Base-by-base conservation (phyloP, 352 stramenopile genomes). In the Phytophthora hibernalis region DNA sequence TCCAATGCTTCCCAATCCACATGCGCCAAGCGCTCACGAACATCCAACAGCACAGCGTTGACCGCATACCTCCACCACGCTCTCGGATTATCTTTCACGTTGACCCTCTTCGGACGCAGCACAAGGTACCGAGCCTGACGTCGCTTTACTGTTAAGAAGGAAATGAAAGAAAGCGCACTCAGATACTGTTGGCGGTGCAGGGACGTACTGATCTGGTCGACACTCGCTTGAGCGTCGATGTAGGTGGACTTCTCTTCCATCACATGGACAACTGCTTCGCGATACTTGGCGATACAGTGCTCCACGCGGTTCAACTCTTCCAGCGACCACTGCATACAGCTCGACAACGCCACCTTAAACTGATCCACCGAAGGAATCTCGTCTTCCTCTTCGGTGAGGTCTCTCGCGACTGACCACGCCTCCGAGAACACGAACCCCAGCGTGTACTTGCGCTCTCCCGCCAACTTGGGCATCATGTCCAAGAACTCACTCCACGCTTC, bases 161-260 rank as follows among this genome's bases (percentile, higher is more conserved):
- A 96, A 28, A 88, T 68, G 20, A 94, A 76, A 11, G 83, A 89
- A 12, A 96, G 65, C 16, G 77, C 80, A 56, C 84, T 92, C 11
- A 92, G 58, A 47, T 96, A 96, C 51, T 96, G 87, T 33, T 83
- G 68, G 30, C 85, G 79, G 26, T 80, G 61, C 35, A 93, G 61
- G 3, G 75, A 78, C n/a, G 90, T 76, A 20, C 65, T 81, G 38
- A 96, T 91, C 38, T 91, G 74, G 53, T 96, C 87, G 10, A 96
- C 78, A n/a, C 35, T 78, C 6, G 85, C 84, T 43, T 80, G 79
- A 1, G 83, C 85, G 43, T 93, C 84, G 54, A 96, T 87, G 61
- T 93, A 96, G n/a, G 87, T 96, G 72, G 81, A 93, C 48, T 96
- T 96, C 53, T 96, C 87, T 40, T 93, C 79, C 70, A 96, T 89